These are phyloP conservation scores for Podosphaera aphanis DNA, from an alignment of 2,329 filamentous ascomycete genomes.

Conservation along the genomic window DNA sequence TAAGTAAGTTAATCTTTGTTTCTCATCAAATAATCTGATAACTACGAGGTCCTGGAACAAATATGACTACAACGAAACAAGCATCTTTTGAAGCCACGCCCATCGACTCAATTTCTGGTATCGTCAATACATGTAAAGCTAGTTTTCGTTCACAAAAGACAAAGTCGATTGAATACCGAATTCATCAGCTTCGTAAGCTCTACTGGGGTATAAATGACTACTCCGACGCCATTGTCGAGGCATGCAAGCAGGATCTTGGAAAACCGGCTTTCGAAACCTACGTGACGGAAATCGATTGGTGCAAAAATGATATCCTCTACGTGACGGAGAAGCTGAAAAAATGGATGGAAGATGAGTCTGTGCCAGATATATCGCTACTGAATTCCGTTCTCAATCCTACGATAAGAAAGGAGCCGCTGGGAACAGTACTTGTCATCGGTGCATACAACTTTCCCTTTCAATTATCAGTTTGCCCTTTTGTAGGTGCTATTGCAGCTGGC, in stretches of 20 bases:
- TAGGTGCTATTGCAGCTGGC: constrained; percentile 79
- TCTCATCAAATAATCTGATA: not conserved
- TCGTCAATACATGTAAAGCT: constrained; percentile 34
- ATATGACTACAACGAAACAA: not conserved
- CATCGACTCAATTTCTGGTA: constrained; percentile 38
- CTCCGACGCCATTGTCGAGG: constrained; percentile 46
- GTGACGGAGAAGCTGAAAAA: constrained; percentile 53
- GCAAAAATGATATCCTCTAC: constrained; percentile 60
- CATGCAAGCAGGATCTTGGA: constrained; percentile 52
- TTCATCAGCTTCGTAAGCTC: constrained; percentile 72
- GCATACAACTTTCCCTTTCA: constrained; percentile 88
- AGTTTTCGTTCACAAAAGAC: constrained; percentile 66
- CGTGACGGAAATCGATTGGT: constrained; percentile 54
- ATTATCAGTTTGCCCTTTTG: constrained; percentile 51
- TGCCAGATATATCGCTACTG: constrained; percentile 42
- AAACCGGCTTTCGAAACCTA: constrained; percentile 56
- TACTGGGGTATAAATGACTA: constrained; percentile 84
- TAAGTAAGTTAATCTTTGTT: not conserved
- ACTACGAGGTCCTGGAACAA: not conserved
- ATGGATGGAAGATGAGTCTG: constrained; percentile 63
- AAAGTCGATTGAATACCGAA: constrained; percentile 57
- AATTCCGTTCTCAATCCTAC: constrained; percentile 48
- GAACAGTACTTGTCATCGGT: constrained; percentile 63
- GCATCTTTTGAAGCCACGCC: constrained; percentile 33
- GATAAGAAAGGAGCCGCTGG: constrained; percentile 71